phyloP scores from a whole-genome alignment of 2,329 filamentous ascomycete genomes.

The Claviceps arundinis region DNA sequence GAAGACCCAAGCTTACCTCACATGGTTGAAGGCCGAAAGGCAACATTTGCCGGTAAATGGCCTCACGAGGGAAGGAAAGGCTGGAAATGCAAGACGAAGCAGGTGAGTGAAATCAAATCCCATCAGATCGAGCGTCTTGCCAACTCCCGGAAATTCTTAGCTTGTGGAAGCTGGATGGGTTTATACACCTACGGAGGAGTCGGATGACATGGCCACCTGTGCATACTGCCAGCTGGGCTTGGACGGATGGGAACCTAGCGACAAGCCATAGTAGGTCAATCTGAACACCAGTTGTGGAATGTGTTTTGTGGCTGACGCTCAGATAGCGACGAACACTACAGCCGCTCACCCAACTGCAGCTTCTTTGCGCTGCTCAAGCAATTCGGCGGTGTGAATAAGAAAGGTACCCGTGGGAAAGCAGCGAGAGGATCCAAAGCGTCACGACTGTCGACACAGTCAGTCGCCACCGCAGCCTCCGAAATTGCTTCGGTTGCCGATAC shows the following conservation, averaged over 20 bases:
- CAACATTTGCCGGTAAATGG: slow-evolving; percentile 77
- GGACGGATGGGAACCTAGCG: slow-evolving; percentile 87
- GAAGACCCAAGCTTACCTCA: slow-evolving; percentile 61
- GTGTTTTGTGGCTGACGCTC: slow-evolving; percentile 11
- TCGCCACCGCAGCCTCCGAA: slow-evolving; percentile 37
- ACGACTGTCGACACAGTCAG: slow-evolving; percentile 47
- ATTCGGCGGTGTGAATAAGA: slow-evolving; percentile 40
- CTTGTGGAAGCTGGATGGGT: slow-evolving; percentile 90
- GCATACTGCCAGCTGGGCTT: slow-evolving; percentile 80
- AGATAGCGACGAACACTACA: slow-evolving; percentile 68
- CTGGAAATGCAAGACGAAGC: slow-evolving; percentile 81
- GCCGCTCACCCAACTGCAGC: slow-evolving; percentile 62
- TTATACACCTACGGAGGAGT: slow-evolving; percentile 73
- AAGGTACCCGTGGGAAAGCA: slow-evolving; percentile 38
- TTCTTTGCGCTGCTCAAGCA: slow-evolving; percentile 63
- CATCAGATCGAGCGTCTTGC: background rate
- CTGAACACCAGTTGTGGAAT: background rate
- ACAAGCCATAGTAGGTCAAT: slow-evolving; percentile 64
- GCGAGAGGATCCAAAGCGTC: slow-evolving; percentile 55
- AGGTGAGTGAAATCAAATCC: slow-evolving; percentile 39
- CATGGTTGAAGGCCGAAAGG: slow-evolving; percentile 64
- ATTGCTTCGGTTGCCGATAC: slow-evolving; percentile 33
- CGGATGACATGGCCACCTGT: slow-evolving; percentile 81
- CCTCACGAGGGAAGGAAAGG: slow-evolving; percentile 78
- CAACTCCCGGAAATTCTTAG: slow-evolving; percentile 25